Evolutionary conservation across 768 basidiomycete genomes (phyloP).

Genomic region (Myochromella boudieri): DNA sequence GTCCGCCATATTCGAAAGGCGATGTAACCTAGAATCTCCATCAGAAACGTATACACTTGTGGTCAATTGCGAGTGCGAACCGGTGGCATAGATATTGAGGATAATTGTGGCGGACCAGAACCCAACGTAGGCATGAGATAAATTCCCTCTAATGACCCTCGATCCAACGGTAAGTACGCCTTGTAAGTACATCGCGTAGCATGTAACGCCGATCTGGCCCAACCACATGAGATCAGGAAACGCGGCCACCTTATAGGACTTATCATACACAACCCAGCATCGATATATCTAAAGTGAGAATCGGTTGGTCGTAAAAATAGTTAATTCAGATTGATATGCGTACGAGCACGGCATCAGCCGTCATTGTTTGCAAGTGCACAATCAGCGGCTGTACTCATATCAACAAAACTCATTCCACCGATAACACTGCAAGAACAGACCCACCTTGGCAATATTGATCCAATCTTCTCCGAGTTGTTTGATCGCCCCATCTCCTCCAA

Average conservation of each 20-base stretch:
- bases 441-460: no score
- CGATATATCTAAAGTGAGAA: constrained; percentile 17
- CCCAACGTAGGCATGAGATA: constrained; percentile 2
- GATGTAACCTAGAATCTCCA: neutral
- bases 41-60: no score
- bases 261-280: constrained; percentile 19
- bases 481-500: no score
- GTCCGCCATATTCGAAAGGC: neutral
- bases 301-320: no score
- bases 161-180: neutral
- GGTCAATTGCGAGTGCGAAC: no score
- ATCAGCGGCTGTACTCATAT: no score
- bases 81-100: constrained; percentile 18
- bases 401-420: no score
- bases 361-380: neutral
- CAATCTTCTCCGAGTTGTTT: no score
- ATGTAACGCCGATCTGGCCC: constrained; percentile 8
- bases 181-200: neutral
- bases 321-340: neutral
- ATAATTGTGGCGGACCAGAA: constrained; percentile 16
- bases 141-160: constrained; percentile 1
- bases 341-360: neutral
- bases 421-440: no score
- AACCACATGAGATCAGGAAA: constrained; percentile 19
- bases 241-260: constrained; percentile 8